These are phyloP conservation scores for Annulohypoxylon stygium DNA, from an alignment of 495 filamentous ascomycete species.

Conservation along the genomic window DNA sequence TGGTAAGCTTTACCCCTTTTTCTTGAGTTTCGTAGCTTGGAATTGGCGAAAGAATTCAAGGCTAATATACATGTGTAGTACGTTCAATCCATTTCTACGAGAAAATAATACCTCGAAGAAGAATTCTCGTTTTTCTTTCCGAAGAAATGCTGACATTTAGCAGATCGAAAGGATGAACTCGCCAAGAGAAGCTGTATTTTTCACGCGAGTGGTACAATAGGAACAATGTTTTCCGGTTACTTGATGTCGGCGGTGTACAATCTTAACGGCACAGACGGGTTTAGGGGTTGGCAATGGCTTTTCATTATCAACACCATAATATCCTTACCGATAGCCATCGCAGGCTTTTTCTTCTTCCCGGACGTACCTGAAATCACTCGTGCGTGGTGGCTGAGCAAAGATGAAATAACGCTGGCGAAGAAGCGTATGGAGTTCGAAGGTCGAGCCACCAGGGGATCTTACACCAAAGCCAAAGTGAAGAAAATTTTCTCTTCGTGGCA, in stretches of 20 bases:
- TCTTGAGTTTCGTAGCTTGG: neutral
- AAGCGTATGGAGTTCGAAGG: constrained; percentile 62
- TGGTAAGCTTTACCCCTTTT: constrained; percentile 53
- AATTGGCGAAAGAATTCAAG: neutral
- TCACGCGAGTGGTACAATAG: constrained; percentile 67
- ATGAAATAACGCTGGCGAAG: constrained; percentile 56
- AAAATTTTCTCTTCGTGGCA: constrained; percentile 61
- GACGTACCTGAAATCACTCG: constrained; percentile 71
- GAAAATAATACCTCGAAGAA: neutral
- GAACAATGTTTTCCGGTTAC: constrained; percentile 70
- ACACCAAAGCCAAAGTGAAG: constrained; percentile 56
- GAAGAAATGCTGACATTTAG: constrained; percentile 12
- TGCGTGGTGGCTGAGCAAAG: constrained; percentile 62
- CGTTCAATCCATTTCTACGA: constrained; percentile 3
- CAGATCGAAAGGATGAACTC: constrained; percentile 65
- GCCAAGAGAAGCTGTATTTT: constrained; percentile 75
- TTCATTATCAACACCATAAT: constrained; percentile 65
- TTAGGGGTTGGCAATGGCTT: constrained; percentile 63
- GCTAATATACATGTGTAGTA: constrained; percentile 33
- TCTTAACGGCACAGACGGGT: constrained; percentile 64
- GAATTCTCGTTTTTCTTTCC: no score
- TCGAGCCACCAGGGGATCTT: constrained; percentile 53
- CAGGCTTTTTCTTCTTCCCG: constrained; percentile 71
- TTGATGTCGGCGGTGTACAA: constrained; percentile 70
- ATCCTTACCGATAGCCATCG: constrained; percentile 63